Evolutionary conservation across 306 rosid genomes (phyloP), one percentile per base, ranked within the genome.

Genomic region (Pueraria montana): DNA sequence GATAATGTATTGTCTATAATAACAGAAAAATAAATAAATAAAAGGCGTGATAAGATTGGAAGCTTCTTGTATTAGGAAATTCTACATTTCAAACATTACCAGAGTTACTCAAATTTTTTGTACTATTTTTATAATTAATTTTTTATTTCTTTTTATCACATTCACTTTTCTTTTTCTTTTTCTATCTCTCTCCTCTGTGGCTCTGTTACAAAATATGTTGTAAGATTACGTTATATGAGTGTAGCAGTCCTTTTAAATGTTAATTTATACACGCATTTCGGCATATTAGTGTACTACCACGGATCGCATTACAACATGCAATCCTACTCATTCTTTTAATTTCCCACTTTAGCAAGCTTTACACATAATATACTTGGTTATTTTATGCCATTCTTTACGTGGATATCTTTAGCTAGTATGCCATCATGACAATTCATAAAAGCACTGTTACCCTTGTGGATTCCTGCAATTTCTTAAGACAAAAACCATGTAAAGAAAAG

Each of bases 371-470:
- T 20, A 40, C 8, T 26, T 65, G 36, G 21, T 88, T 87, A 83
- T 80, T 83, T 89, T 76, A 91, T 87, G 77, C 74, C 78, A 87
- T 69, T 86, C 82, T 86, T 82, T 83, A 21, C 74, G 68, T 64
- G 52, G 58, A 77, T 84, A 82, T 89, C 90, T 89, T 89, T 93
- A 84, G 83, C 81, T 70, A 42, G 78, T 18, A 18, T 7, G 17
- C 85, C 83, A 94, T 96, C 52, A 96, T 96, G 87, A 84, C 90
- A 80, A 72, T 76, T 88, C 93, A 89, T 72, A 81, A 96, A 91
- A 92, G 97, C 95, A 87, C 85, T 78, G 91, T 86, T 82, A 52
- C 59, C 11, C 83, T 81, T 84, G 91, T 84, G 77, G 77, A 87
- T 83, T 90, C 91, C 93, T 86, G 88, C 93, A 88, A 87, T 77